These are phyloP conservation scores for Misopates orontium DNA, from an alignment of 257 asterid genomes.

Conservation along the genomic window DNA sequence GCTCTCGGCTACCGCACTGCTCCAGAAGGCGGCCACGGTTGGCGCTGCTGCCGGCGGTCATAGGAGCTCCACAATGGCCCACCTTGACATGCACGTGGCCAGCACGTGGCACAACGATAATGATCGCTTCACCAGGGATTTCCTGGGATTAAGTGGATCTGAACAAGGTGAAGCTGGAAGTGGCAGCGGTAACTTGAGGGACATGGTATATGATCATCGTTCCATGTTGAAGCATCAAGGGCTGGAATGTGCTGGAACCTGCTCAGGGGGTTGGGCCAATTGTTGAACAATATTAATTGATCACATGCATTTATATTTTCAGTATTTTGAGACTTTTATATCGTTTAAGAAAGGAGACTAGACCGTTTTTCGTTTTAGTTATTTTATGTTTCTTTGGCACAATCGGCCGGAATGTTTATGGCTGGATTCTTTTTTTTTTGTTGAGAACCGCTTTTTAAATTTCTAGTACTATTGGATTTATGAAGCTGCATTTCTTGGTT, in stretches of 20 bases:
- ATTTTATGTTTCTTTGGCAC: too few relatives aligned
- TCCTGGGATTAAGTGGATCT: slow-evolving; percentile 60
- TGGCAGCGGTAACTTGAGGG: neutral
- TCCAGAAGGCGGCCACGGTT: slow-evolving; percentile 62
- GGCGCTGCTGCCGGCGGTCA: slow-evolving; percentile 52
- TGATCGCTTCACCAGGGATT: slow-evolving; percentile 71
- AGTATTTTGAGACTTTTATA: too few relatives aligned
- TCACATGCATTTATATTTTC: too few relatives aligned
- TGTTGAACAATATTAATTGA: slow-evolving; percentile 32
- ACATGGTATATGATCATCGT: slow-evolving; percentile 27
- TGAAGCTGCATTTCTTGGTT: neutral
- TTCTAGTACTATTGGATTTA: too few relatives aligned
- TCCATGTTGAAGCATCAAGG: slow-evolving; percentile 51
- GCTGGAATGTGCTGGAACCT: slow-evolving; percentile 49
- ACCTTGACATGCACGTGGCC: slow-evolving; percentile 53
- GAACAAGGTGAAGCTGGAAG: slow-evolving; percentile 40
- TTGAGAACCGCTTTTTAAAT: too few relatives aligned
- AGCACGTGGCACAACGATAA: slow-evolving; percentile 54
- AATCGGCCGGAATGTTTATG: too few relatives aligned
- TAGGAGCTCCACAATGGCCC: slow-evolving; percentile 65
- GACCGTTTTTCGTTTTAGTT: too few relatives aligned
- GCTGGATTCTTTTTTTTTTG: too few relatives aligned
- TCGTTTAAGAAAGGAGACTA: too few relatives aligned
- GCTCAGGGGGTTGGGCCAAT: slow-evolving; percentile 56
- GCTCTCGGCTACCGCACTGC: slow-evolving; percentile 75